Conservation (phyloP, 2,329 filamentous ascomycete genomes). For the Thermothelomyces thermophilus region DNA sequence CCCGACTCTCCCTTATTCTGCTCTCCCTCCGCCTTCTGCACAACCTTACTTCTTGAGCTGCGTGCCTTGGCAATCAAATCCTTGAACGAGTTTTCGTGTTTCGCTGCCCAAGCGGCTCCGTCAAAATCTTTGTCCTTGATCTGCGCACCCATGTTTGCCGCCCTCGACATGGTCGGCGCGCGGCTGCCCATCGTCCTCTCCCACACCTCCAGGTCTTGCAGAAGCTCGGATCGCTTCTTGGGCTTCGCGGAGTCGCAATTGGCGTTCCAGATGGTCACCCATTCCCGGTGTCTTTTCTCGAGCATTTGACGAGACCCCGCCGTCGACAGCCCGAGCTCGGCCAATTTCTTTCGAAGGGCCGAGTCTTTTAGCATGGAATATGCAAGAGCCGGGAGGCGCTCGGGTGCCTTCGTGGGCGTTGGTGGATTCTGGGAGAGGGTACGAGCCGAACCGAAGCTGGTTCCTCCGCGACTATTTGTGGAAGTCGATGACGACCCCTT, state of each 20-base stretch:
- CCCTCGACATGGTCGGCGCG: slow-evolving; percentile 36
- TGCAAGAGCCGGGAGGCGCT: slow-evolving; percentile 72
- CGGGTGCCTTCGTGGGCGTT: slow-evolving; percentile 36
- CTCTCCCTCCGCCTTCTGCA: slow-evolving; percentile 25
- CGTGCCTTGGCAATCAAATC: slow-evolving; percentile 72
- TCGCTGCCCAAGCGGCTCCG: slow-evolving; percentile 64
- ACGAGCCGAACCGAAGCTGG: slow-evolving; percentile 17
- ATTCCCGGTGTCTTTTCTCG: slow-evolving; percentile 79
- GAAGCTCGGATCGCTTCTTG: slow-evolving; percentile 61
- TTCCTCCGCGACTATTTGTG: slow-evolving; percentile 1
- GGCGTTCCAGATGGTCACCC: slow-evolving; percentile 93
- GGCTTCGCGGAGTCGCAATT: slow-evolving; percentile 82
- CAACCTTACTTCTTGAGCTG: slow-evolving; percentile 42
- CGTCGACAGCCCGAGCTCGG: slow-evolving; percentile 70
- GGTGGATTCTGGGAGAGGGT: slow-evolving; percentile 19
- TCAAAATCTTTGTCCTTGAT: slow-evolving; percentile 90
- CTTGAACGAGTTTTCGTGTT: slow-evolving; percentile 69
- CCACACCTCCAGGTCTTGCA: slow-evolving; percentile 78
- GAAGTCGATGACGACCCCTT: slow-evolving; percentile 24
- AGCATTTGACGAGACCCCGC: slow-evolving; percentile 63
- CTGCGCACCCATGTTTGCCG: slow-evolving; percentile 36
- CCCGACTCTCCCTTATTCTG: neutral
- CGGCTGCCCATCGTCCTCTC: slow-evolving; percentile 71
- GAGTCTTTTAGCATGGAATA: slow-evolving; percentile 82
- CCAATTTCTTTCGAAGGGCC: slow-evolving; percentile 71